phyloP scores from a whole-genome alignment of 306 rosid genomes.

The Medicago lupulina region DNA sequence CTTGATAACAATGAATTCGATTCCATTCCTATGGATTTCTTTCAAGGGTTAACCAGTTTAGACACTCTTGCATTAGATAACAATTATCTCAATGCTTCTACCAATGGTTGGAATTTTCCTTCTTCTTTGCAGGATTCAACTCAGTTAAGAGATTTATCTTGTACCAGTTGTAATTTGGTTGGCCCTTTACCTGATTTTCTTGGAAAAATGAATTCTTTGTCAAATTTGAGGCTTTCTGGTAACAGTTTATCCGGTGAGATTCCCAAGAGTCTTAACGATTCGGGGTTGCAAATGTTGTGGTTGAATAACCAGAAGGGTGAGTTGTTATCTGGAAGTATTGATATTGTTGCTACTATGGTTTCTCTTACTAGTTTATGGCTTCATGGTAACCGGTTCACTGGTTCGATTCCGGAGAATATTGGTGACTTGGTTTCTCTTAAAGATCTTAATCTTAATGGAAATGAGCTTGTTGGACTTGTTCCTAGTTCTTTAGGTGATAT shows the following conservation, averaged over 20 bases:
- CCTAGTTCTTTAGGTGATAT: constrained; percentile 69
- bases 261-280: constrained; percentile 50
- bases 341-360: constrained; percentile 65
- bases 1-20: constrained; percentile 75
- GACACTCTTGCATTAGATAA: constrained; percentile 79
- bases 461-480: constrained; percentile 75
- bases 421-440: constrained; percentile 67
- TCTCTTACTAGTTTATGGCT: constrained; percentile 79
- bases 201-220: constrained; percentile 63
- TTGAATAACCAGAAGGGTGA: constrained; percentile 70
- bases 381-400: constrained; percentile 83
- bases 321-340: constrained; percentile 67
- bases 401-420: constrained; percentile 70
- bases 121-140: constrained; percentile 46
- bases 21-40: constrained; percentile 78
- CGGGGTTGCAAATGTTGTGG: constrained; percentile 67
- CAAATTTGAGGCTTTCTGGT: constrained; percentile 64
- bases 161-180: constrained; percentile 66
- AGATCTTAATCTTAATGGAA: constrained; percentile 79
- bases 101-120: constrained; percentile 86
- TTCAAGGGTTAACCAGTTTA: constrained; percentile 61
- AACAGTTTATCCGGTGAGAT: constrained; percentile 64
- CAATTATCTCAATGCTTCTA: constrained; percentile 57
- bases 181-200: constrained; percentile 84
- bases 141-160: constrained; percentile 70